Conservation (phyloP, 768 basidiomycete genomes). For the Mycena polygramma region DNA sequence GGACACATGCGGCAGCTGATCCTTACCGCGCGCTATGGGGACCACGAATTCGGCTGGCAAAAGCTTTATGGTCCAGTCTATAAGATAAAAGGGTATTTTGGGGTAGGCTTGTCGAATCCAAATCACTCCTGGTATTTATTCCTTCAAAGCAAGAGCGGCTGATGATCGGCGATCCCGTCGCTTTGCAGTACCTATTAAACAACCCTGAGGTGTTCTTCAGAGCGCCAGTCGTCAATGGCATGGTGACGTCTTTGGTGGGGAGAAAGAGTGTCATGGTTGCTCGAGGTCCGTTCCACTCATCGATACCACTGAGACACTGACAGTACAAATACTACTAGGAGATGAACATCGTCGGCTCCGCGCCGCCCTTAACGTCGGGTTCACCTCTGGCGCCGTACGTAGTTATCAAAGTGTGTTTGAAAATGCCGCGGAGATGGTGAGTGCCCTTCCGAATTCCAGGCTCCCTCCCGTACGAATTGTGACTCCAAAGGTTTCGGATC, state of each 20-base stretch:
- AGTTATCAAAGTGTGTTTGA: conserved; percentile 1
- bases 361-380: conserved; percentile 4
- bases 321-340: not conserved
- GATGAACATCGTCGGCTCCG: conserved; percentile 6
- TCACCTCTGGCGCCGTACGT: conserved; percentile 2
- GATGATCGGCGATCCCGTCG: conserved; percentile 11
- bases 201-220: not conserved
- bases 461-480: too few relatives aligned
- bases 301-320: not conserved
- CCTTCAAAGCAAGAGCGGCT: conserved; percentile 20
- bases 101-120: not conserved
- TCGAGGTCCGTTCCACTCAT: not conserved
- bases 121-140: too few relatives aligned
- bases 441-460: not conserved
- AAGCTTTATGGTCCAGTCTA: conserved; percentile 15
- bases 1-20: conserved; percentile 12
- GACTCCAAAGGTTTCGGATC: not conserved
- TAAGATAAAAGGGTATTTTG: conserved; percentile 14
- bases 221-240: not conserved
- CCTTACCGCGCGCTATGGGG: not conserved
- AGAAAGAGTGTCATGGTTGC: not conserved
- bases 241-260: conserved; percentile 2
- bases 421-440: not conserved
- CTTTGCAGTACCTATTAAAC: conserved; percentile 19
- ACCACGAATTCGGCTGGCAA: conserved; percentile 18